phyloP scores from a whole-genome alignment of 1,284 basidiomycete species.

The Inonotus obliquus region DNA sequence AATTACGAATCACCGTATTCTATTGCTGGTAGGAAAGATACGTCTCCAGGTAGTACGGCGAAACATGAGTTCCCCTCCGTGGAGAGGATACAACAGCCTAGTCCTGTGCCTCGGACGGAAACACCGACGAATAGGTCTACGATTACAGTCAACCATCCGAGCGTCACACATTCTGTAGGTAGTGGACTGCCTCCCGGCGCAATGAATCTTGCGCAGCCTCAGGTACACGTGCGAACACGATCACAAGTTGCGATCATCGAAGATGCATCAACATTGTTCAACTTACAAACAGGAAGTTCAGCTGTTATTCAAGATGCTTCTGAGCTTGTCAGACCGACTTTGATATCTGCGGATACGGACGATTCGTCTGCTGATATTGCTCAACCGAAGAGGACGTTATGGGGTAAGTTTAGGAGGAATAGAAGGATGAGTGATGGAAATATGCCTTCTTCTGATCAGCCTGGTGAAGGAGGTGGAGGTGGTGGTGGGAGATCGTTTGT shows the following conservation, averaged over 20 bases:
- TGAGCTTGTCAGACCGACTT: conserved; percentile 11
- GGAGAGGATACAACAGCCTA: conserved; percentile 32
- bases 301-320: conserved; percentile 21
- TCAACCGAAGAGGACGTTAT: conserved; percentile 50
- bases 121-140: conserved; percentile 16
- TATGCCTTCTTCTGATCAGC: conserved; percentile 25
- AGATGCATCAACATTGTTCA: conserved; percentile 36
- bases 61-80: conserved; percentile 64
- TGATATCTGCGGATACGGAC: conserved; percentile 20
- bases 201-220: conserved; percentile 44
- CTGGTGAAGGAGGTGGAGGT: conserved; percentile 32
- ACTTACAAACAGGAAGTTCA: conserved; percentile 16
- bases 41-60: conserved; percentile 31
- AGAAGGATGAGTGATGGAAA: conserved; percentile 57
- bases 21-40: conserved; percentile 38
- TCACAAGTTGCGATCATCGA: conserved; percentile 78
- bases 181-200: conserved; percentile 55
- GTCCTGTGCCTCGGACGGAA: neutral
- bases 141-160: conserved; percentile 13
- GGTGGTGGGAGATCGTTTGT: conserved; percentile 57
- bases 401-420: conserved; percentile 59
- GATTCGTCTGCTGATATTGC: conserved; percentile 22
- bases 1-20: conserved; percentile 77
- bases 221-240: conserved; percentile 58
- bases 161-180: conserved; percentile 24